phyloP scores from a whole-genome alignment of 202 grass and related monocot species.

The Panicum hallii region DNA sequence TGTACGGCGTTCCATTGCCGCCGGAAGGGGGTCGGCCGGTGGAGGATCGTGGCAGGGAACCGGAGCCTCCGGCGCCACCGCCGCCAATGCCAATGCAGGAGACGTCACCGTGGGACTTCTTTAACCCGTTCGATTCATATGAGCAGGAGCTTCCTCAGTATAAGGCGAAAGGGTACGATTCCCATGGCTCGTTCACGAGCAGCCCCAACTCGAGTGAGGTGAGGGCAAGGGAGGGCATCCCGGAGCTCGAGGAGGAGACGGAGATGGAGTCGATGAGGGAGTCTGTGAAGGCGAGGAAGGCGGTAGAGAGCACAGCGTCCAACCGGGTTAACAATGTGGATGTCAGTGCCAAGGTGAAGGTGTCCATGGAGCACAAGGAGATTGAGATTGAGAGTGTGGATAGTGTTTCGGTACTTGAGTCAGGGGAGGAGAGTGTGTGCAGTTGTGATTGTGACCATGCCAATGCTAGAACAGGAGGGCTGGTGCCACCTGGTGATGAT shows the following conservation, averaged over 20 bases:
- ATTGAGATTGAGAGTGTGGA: constrained; percentile 47
- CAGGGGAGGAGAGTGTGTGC: constrained; percentile 50
- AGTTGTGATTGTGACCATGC: constrained; percentile 44
- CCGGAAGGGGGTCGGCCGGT: constrained; percentile 24
- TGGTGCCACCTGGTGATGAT: constrained; percentile 19
- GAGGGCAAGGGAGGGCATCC: constrained; percentile 88
- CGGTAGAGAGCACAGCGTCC: constrained; percentile 55
- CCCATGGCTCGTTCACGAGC: constrained; percentile 59
- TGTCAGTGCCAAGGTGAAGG: constrained; percentile 47
- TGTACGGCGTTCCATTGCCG: constrained; percentile 51
- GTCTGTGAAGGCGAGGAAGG: constrained; percentile 53
- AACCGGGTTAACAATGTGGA: constrained; percentile 46
- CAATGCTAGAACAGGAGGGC: neutral
- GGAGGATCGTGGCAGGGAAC: constrained; percentile 37
- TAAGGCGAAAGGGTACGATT: constrained; percentile 32
- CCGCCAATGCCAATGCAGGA: constrained; percentile 56
- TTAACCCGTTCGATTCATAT: constrained; percentile 79
- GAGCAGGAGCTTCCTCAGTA: constrained; percentile 55
- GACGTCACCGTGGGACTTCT: constrained; percentile 79
- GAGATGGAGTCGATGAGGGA: constrained; percentile 71
- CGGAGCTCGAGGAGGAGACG: constrained; percentile 92
- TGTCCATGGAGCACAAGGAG: constrained; percentile 48
- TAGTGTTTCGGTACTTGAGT: constrained; percentile 36
- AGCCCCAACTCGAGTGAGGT: constrained; percentile 93
- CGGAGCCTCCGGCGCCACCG: constrained; percentile 45